Percentiles rank a stretch among this genome's conserved stretches.
These are phyloP conservation scores for Magnaporthales sp. DNA, from an alignment of 2,329 filamentous ascomycete genomes.

Conservation along the genomic window DNA sequence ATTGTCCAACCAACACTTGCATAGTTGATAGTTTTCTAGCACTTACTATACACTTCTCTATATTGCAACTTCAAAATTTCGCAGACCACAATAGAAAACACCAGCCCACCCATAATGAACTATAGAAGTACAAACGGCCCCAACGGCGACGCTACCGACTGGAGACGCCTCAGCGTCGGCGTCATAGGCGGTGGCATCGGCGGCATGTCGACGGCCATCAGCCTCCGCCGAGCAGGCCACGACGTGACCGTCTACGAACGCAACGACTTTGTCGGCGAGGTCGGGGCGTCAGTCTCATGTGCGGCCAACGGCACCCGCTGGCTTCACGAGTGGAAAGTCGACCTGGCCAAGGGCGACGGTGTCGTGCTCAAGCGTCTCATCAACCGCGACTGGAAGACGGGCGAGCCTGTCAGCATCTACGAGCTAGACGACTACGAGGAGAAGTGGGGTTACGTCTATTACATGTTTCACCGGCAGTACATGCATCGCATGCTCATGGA, in stretches of 20 bases:
- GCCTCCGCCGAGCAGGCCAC: constrained; percentile 25
- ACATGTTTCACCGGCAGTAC: constrained; percentile 59
- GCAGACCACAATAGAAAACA: background rate
- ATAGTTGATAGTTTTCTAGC: too few relatives aligned
- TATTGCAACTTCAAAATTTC: background rate
- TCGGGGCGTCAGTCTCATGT: constrained; percentile 23
- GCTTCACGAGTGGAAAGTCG: constrained; percentile 19
- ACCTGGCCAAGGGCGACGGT: constrained; percentile 51
- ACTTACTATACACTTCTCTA: background rate
- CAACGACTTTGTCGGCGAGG: constrained; percentile 24
- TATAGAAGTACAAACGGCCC: background rate
- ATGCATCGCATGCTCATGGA: constrained; percentile 63
- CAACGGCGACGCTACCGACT: background rate
- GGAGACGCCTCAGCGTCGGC: constrained; percentile 13
- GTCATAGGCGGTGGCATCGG: constrained; percentile 28
- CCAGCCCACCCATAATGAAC: background rate
- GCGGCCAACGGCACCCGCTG: constrained; percentile 23
- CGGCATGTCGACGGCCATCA: constrained; percentile 23
- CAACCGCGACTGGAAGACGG: constrained; percentile 62
- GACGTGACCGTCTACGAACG: constrained; percentile 25
- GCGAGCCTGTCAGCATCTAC: constrained; percentile 56
- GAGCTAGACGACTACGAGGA: constrained; percentile 56
- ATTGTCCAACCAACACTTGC: too few relatives aligned
- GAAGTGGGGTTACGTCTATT: constrained; percentile 13
- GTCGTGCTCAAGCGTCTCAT: constrained; percentile 59